Evolutionary conservation across 2,329 filamentous ascomycete species (phyloP).

Genomic region (Hypoxylon sp.): DNA sequence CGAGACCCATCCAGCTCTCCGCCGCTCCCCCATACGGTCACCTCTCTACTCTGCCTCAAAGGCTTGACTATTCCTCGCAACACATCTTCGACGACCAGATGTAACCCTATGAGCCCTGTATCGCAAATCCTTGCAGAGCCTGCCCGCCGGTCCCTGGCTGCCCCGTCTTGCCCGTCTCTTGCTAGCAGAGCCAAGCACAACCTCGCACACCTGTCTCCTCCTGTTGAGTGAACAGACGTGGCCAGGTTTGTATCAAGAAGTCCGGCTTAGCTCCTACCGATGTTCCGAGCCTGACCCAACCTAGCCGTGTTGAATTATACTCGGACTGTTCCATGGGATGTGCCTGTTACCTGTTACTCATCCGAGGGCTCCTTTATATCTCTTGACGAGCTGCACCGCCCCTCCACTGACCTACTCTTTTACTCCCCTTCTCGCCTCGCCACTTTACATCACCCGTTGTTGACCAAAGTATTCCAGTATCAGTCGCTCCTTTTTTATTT

Average conservation of each 20-base stretch:
- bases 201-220: conserved; percentile 52
- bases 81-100: conserved; percentile 58
- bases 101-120: conserved; percentile 55
- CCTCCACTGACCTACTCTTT: conserved; percentile 57
- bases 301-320: conserved; percentile 56
- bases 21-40: conserved; percentile 51
- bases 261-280: conserved; percentile 65
- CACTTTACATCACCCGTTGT: conserved; percentile 57
- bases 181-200: conserved; percentile 54
- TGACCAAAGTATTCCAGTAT: conserved; percentile 51
- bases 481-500: conserved; percentile 65
- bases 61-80: conserved; percentile 48
- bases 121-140: conserved; percentile 53
- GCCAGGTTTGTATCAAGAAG: conserved; percentile 60
- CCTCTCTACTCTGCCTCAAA: conserved; percentile 49
- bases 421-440: conserved; percentile 59
- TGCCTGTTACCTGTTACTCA: conserved; percentile 52
- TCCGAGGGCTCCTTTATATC: conserved; percentile 64
- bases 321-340: conserved; percentile 54
- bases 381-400: conserved; percentile 62
- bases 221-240: conserved; percentile 49
- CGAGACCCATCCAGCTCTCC: conserved; percentile 45
- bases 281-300: conserved; percentile 61
- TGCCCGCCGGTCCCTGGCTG: conserved; percentile 47
- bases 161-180: conserved; percentile 50